Evolutionary conservation across 768 basidiomycete species (phyloP).

Genomic region (Calocybe cyanea): DNA sequence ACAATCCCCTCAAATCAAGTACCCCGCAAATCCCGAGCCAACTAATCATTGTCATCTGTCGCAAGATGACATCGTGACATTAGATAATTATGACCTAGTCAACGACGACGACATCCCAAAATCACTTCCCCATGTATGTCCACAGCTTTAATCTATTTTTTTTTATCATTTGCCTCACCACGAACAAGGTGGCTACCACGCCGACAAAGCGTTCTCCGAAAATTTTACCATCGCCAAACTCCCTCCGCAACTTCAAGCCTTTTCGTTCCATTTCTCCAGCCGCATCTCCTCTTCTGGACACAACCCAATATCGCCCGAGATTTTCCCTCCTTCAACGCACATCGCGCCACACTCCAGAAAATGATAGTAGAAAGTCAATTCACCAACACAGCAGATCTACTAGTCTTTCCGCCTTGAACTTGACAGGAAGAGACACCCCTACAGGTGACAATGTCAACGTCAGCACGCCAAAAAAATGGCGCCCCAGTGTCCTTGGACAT

Average conservation of each 20-base stretch:
- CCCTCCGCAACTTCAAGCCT: conserved; percentile 40
- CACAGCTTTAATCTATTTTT: not conserved
- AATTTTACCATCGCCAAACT: conserved; percentile 30
- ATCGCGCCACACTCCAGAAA: conserved; percentile 28
- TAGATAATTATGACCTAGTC: conserved; percentile 46
- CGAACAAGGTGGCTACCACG: conserved; percentile 27
- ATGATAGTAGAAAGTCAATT: conserved; percentile 18
- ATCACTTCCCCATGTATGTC: conserved; percentile 14
- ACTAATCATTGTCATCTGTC: conserved; percentile 16
- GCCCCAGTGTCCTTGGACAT: conserved; percentile 64
- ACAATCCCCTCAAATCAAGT: conserved; percentile 31
- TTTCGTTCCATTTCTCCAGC: conserved; percentile 42
- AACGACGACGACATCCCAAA: conserved; percentile 48
- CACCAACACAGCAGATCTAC: conserved; percentile 44
- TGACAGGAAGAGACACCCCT: conserved; percentile 4
- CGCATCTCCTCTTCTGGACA: conserved; percentile 25
- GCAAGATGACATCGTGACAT: conserved; percentile 28
- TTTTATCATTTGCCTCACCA: no score
- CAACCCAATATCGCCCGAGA: conserved; percentile 34
- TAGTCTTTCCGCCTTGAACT: conserved; percentile 43
- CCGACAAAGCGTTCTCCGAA: conserved; percentile 32
- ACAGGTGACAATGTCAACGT: conserved; percentile 9
- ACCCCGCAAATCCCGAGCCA: conserved; percentile 39
- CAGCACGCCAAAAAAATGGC: conserved; percentile 38
- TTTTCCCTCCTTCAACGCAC: conserved; percentile 42